A percentile compares a stretch with the other conserved stretches of the same genome.
phyloP scores from a whole-genome alignment of 371 early-diverging fungal genomes.

The Parasitella parasitica region DNA sequence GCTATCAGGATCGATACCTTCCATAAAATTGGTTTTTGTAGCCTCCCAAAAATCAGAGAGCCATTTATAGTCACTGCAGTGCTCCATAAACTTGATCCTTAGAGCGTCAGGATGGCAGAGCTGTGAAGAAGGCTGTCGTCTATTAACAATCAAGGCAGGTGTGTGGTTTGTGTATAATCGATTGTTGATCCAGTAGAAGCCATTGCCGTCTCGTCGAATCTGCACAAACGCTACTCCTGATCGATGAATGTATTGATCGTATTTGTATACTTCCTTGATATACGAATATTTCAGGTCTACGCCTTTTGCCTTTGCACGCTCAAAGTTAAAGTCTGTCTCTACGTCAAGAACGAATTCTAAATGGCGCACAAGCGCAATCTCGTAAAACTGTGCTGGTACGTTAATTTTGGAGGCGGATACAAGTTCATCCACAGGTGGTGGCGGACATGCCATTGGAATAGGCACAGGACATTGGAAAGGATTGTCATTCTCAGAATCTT shows the following conservation, averaged over 20 bases:
- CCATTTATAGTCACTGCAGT: conserved; percentile 49
- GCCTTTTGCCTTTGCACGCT: conserved; percentile 43
- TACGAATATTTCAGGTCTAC: conserved; percentile 69
- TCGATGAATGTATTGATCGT: conserved; percentile 91
- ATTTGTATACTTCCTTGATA: conserved; percentile 64
- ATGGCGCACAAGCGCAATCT: conserved; percentile 76
- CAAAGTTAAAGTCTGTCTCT: conserved; percentile 81
- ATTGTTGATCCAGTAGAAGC: conserved; percentile 91
- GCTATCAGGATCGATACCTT: conserved; percentile 21
- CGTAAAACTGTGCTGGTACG: conserved; percentile 76
- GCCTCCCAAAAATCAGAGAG: conserved; percentile 65
- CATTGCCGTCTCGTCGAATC: conserved; percentile 69
- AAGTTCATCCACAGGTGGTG: conserved; percentile 59
- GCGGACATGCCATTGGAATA: conserved; percentile 64
- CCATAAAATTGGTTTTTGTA: conserved; percentile 37
- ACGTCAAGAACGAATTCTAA: conserved; percentile 91
- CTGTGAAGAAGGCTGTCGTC: conserved; percentile 32
- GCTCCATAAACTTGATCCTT: conserved; percentile 54
- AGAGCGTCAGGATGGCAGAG: conserved; percentile 56
- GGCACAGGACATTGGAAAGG: conserved; percentile 87
- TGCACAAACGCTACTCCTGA: conserved; percentile 93
- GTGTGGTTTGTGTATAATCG: conserved; percentile 74
- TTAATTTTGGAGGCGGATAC: conserved; percentile 41
- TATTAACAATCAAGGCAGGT: conserved; percentile 40
- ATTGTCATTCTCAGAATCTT: conserved; percentile 70